phyloP scores from a whole-genome alignment of 306 rosid species.

The Begonia loranthoides region DNA sequence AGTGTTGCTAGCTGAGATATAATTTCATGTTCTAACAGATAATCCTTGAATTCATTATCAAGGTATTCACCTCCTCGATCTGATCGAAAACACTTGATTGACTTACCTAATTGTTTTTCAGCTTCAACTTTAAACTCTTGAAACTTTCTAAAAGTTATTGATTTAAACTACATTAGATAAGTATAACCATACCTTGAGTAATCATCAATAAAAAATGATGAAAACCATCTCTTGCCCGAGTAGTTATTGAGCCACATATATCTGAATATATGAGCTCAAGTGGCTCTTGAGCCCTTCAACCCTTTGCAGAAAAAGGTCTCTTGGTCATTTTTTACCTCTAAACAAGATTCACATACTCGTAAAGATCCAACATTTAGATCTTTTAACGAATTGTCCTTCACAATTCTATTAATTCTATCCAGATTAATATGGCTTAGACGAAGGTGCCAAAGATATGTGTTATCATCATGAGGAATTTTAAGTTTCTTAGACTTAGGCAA shows the following conservation, averaged over 20 bases:
- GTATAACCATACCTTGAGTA: background rate
- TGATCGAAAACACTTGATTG: background rate
- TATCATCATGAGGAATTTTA: background rate
- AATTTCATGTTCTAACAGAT: background rate
- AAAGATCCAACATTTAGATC: background rate
- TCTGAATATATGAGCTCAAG: background rate
- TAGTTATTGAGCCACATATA: background rate
- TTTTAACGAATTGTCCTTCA: background rate
- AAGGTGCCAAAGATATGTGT: too few relatives aligned
- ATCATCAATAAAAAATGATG: background rate
- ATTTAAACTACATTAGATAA: background rate
- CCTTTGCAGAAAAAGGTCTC: background rate
- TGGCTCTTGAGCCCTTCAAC: background rate
- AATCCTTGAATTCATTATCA: background rate
- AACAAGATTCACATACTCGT: background rate
- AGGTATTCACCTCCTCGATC: constrained; percentile 7
- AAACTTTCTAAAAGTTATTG: too few relatives aligned
- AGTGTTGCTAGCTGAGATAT: background rate
- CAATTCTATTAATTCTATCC: background rate
- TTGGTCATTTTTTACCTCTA: background rate
- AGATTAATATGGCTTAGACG: constrained; percentile 1
- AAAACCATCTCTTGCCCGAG: background rate
- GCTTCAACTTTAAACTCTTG: background rate
- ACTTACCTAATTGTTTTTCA: too few relatives aligned
- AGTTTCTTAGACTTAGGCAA: too few relatives aligned